A percentile compares a stretch with the other conserved stretches of the same genome.
Conservation (phyloP, 1,284 basidiomycete genomes). For the Cutaneotrichosporon cutaneum region DNA sequence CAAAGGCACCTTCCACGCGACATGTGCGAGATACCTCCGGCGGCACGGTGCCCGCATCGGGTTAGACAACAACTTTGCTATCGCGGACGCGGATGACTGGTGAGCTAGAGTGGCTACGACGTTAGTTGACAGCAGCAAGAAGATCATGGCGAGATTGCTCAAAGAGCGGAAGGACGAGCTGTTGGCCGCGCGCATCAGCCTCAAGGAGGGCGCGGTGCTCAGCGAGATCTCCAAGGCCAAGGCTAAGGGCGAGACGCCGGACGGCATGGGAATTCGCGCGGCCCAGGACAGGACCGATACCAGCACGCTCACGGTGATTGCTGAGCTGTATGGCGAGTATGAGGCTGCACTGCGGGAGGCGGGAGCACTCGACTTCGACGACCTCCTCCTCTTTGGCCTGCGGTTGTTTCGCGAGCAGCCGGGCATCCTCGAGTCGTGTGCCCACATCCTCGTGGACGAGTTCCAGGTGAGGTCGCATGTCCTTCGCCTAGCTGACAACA, state of each 20-base stretch:
- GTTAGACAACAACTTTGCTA: conserved; percentile 72
- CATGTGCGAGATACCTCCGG: conserved; percentile 70
- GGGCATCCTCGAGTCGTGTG: conserved; percentile 63
- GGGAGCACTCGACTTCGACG: conserved; percentile 86
- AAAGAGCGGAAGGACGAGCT: conserved; percentile 61
- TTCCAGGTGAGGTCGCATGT: conserved; percentile 60
- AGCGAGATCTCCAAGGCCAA: conserved; percentile 79
- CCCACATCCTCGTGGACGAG: conserved; percentile 84
- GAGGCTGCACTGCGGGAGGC: conserved; percentile 62
- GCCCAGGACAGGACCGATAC: conserved; percentile 33
- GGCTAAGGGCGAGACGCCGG: conserved; percentile 64
- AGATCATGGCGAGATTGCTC: conserved; percentile 65
- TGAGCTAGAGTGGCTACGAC: conserved; percentile 53
- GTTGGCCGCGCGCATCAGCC: conserved; percentile 56
- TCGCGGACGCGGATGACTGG: conserved; percentile 82
- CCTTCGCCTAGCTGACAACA: conserved; percentile 50
- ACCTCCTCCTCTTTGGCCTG: conserved; percentile 75
- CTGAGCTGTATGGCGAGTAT: conserved; percentile 67
- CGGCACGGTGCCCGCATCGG: conserved; percentile 64
- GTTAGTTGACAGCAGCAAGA: conserved; percentile 60
- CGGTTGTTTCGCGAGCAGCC: conserved; percentile 64
- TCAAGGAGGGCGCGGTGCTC: conserved; percentile 64
- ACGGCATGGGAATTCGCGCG: conserved; percentile 54
- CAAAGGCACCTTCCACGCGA: conserved; percentile 79
- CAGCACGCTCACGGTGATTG: conserved; percentile 40